These are phyloP conservation scores for Botryotinia narcissicola DNA, from an alignment of 2,329 filamentous ascomycete species.

Conservation along the genomic window DNA sequence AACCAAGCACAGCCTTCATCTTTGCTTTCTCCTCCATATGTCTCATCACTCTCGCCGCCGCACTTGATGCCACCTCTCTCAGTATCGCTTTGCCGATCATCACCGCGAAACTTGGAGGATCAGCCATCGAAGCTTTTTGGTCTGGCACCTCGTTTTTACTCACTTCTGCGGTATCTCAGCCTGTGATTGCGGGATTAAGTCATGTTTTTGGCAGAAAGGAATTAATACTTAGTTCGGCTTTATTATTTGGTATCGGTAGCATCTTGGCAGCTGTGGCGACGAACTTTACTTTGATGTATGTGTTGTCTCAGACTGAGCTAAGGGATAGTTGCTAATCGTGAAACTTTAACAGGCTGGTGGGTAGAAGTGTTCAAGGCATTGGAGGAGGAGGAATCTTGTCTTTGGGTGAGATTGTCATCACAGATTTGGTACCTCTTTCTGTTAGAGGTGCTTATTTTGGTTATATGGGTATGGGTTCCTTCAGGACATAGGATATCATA, in stretches of 20 bases:
- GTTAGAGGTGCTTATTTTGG: slow-evolving; percentile 43
- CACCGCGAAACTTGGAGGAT: slow-evolving; percentile 50
- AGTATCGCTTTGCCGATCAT: slow-evolving; percentile 59
- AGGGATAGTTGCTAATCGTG: neutral
- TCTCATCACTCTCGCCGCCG: slow-evolving; percentile 58
- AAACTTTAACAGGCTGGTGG: slow-evolving; percentile 37
- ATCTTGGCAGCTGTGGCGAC: slow-evolving; percentile 41
- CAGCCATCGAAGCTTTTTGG: slow-evolving; percentile 66
- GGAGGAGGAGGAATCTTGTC: slow-evolving; percentile 51
- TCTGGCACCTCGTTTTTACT: slow-evolving; percentile 68
- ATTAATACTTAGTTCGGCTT: slow-evolving; percentile 28
- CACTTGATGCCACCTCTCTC: slow-evolving; percentile 64
- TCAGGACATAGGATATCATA: neutral
- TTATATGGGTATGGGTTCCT: slow-evolving; percentile 33
- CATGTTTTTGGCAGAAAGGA: slow-evolving; percentile 44
- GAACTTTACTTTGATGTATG: slow-evolving; percentile 39
- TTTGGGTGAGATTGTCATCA: slow-evolving; percentile 47
- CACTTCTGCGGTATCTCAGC: slow-evolving; percentile 60
- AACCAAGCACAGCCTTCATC: slow-evolving; percentile 30
- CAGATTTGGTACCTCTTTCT: slow-evolving; percentile 46
- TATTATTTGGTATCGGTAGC: slow-evolving; percentile 43
- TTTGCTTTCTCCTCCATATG: slow-evolving; percentile 34
- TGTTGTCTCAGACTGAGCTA: neutral
- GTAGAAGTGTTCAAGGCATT: slow-evolving; percentile 48
- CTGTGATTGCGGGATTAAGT: slow-evolving; percentile 43